These are phyloP conservation scores for Aspergillus sergii DNA, from an alignment of 2,329 filamentous ascomycete genomes.

Conservation along the genomic window DNA sequence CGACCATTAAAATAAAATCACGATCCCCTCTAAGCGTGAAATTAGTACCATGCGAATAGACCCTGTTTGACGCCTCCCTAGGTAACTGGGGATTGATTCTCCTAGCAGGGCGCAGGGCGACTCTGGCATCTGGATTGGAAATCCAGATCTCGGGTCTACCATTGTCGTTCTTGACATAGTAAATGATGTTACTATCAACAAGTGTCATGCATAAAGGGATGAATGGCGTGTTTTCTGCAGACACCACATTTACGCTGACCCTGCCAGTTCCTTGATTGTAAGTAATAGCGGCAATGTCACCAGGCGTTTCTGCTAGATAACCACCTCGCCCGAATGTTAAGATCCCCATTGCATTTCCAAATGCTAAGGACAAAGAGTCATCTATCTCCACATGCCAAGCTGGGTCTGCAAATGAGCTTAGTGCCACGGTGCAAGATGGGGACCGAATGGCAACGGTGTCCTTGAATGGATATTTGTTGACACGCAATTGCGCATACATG, in stretches of 20 bases:
- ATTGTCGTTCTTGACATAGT: conserved; percentile 21
- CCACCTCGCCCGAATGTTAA: conserved; percentile 5
- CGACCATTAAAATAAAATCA: conserved; percentile 19
- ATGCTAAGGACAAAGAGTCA: not conserved
- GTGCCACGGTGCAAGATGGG: conserved; percentile 8
- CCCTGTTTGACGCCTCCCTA: conserved; percentile 11
- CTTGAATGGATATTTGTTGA: conserved; percentile 17
- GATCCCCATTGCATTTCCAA: conserved; percentile 15
- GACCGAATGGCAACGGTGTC: not conserved
- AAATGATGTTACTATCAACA: conserved; percentile 19
- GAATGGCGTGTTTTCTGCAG: conserved; percentile 6
- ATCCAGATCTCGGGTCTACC: conserved; percentile 24
- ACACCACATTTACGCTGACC: conserved; percentile 16
- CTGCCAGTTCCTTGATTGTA: conserved; percentile 15
- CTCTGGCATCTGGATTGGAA: conserved; percentile 15
- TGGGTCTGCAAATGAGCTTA: conserved; percentile 1
- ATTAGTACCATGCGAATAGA: conserved; percentile 6
- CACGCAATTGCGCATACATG: conserved; percentile 11
- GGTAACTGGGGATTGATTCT: conserved; percentile 15
- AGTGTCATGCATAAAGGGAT: conserved; percentile 11
- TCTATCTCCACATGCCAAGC: not conserved
- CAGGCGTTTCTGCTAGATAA: not conserved
- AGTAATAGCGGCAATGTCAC: conserved; percentile 10
- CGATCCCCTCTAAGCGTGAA: conserved; percentile 23
- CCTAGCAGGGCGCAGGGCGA: conserved; percentile 15